Evolutionary conservation across 495 filamentous ascomycete species (phyloP), one percentile per base, ranked within the genome.

Genomic region (Podospora pseudoanserina): DNA sequence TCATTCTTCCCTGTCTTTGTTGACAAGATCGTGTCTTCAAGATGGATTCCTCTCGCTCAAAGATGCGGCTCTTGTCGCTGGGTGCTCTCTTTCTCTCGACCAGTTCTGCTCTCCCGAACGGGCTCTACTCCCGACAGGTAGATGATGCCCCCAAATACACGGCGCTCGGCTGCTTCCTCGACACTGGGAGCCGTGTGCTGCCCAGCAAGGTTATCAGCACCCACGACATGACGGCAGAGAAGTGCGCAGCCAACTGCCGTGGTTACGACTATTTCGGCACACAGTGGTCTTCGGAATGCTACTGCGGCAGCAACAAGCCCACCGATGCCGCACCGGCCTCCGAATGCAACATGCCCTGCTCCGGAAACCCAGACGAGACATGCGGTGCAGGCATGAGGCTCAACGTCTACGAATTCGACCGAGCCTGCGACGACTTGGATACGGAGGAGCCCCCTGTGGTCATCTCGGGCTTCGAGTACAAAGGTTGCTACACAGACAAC

Each of bases 261-360:
- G 65, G 65, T 34, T 68, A 65, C 62, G 3, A 23, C 56, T 65
- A 54, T 23, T 64, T 65, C 56, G 67, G 67, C 32, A 60, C 56
- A 16, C 27, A 68, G 62, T 60, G 59, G 18, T 28, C 28, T 19
- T 49, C 27, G 55, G 54, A 66, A 19, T 66, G 65, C 65, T 60
- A 60, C 28, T 66, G 65, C 30, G 56, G 65, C 56, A 61, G 28
- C 62, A 28, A 58, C 11, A 4, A 20, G 2, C 53, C 32, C 13
- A 60, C 60, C 55, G 15, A 28, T 18, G 6, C 62, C 9, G 72
- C 75, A 44, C 57, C 73, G 11, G 65, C 74, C 13, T 61, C 72
- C 16, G 72, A 70, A 0, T 82, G 80, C 66, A 76, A 77, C 66
- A 78, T 75, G 70, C 18, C 76, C 18, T 84, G 81, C 66, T 61